These are phyloP conservation scores for Microdochium bolleyi DNA, from an alignment of 2,329 filamentous ascomycete genomes.

Conservation along the genomic window DNA sequence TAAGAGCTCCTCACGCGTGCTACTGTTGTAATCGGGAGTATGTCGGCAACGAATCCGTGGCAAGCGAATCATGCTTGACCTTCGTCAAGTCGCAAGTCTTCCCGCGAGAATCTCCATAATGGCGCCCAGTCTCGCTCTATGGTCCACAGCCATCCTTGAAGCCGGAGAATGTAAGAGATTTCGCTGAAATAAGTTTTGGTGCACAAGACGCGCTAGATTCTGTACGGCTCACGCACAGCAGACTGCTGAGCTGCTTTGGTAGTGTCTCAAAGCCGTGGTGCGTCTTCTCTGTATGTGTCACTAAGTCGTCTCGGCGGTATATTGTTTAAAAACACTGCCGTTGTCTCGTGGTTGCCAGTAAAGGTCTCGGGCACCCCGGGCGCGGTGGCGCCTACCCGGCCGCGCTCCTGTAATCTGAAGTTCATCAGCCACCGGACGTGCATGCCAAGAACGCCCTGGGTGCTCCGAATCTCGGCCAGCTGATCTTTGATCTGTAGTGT, in stretches of 20 bases:
- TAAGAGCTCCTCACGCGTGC: no score
- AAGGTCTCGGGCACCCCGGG: conserved; percentile 12
- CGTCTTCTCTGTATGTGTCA: conserved; percentile 19
- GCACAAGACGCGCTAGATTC: no score
- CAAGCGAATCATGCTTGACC: no score
- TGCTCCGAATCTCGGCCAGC: conserved; percentile 51
- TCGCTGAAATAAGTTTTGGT: no score
- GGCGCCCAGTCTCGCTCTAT: no score
- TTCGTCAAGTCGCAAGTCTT: no score
- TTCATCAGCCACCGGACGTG: conserved; percentile 52
- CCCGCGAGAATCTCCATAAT: no score
- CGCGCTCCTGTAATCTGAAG: conserved; percentile 39
- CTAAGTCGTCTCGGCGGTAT: conserved; percentile 16
- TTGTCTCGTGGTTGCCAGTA: conserved; percentile 15
- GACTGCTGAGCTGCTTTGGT: background rate
- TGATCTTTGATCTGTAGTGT: conserved; percentile 54
- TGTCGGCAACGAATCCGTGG: no score
- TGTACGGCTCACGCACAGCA: background rate
- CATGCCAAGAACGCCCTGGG: conserved; percentile 49
- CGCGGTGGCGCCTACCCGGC: conserved; percentile 12
- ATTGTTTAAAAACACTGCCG: conserved; percentile 6
- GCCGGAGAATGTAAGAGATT: no score
- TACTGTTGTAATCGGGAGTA: no score
- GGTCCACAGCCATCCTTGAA: no score
- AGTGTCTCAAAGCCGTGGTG: conserved; percentile 15